Percentiles rank a stretch among this genome's conserved stretches.
These are phyloP conservation scores for Borovskyia barvae DNA, from an alignment of 208 protist species.

Conservation along the genomic window DNA sequence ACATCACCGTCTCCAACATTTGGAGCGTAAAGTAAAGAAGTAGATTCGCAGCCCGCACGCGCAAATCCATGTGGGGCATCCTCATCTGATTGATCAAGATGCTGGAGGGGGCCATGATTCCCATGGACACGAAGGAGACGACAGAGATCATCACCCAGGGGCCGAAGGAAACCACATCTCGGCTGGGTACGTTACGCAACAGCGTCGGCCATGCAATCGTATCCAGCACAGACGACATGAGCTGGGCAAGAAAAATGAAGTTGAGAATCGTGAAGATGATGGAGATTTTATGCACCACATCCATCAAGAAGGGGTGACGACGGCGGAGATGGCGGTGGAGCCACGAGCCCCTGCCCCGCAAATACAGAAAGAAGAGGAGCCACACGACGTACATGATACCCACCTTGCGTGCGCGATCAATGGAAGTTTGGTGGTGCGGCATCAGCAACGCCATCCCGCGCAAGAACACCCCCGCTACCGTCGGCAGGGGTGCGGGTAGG, in stretches of 20 bases:
- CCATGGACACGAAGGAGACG: constrained; percentile 28
- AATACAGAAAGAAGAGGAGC: constrained; percentile 12
- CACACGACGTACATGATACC: constrained; percentile 30
- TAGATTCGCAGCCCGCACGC: constrained; percentile 36
- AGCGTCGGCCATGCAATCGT: constrained; percentile 62
- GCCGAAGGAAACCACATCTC: constrained; percentile 22
- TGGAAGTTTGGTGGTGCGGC: constrained; percentile 43
- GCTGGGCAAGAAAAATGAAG: constrained; percentile 39
- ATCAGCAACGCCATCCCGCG: constrained; percentile 58
- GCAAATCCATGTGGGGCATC: constrained; percentile 45
- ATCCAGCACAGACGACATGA: constrained; percentile 54
- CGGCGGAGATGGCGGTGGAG: constrained; percentile 9
- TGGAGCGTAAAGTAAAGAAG: constrained; percentile 35
- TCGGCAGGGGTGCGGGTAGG: constrained; percentile 49
- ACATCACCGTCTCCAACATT: constrained; percentile 51
- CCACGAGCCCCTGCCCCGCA: neutral
- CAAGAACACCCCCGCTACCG: constrained; percentile 37
- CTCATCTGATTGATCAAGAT: constrained; percentile 36
- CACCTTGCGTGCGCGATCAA: constrained; percentile 16
- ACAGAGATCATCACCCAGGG: constrained; percentile 30
- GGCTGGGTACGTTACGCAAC: constrained; percentile 51
- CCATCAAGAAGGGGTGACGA: constrained; percentile 23
- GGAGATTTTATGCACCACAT: constrained; percentile 31
- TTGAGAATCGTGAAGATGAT: constrained; percentile 34
- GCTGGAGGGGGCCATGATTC: constrained; percentile 38